Conservation (phyloP, 495 filamentous ascomycete genomes). For the Penicillium soppii region DNA sequence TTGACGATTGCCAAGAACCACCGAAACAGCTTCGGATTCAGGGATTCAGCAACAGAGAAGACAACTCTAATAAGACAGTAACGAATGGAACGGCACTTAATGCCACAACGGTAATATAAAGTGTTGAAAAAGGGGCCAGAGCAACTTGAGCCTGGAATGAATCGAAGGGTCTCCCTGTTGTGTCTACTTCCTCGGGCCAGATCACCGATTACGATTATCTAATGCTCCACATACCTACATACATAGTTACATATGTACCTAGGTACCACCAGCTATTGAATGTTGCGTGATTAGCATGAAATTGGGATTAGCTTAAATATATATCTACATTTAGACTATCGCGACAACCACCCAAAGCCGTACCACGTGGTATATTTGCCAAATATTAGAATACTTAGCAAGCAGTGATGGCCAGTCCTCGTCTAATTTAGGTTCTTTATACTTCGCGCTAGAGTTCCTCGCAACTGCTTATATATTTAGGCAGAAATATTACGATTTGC, state of each 20-base stretch:
- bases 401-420: too few species aligned
- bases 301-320: too few species aligned
- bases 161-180: neutral
- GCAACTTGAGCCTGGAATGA: conserved; percentile 1
- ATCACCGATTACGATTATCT: conserved; percentile 5
- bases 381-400: neutral
- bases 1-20: neutral
- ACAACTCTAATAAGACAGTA: too few species aligned
- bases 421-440: neutral
- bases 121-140: conserved; percentile 2
- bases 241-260: too few species aligned
- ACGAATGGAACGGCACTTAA: conserved; percentile 64
- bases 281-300: too few species aligned
- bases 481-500: neutral
- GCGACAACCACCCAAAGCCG: too few species aligned
- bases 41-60: neutral
- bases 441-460: neutral
- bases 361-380: too few species aligned
- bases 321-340: too few species aligned
- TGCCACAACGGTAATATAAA: conserved; percentile 35
- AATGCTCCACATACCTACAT: conserved; percentile 1
- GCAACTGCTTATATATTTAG: neutral
- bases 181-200: neutral
- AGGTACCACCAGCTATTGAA: neutral
- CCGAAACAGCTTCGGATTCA: neutral